A percentile compares a stretch with the other conserved stretches of the same genome.
Evolutionary conservation across 371 early-diverging fungal species (phyloP).

Genomic region (Mortierella sp.): DNA sequence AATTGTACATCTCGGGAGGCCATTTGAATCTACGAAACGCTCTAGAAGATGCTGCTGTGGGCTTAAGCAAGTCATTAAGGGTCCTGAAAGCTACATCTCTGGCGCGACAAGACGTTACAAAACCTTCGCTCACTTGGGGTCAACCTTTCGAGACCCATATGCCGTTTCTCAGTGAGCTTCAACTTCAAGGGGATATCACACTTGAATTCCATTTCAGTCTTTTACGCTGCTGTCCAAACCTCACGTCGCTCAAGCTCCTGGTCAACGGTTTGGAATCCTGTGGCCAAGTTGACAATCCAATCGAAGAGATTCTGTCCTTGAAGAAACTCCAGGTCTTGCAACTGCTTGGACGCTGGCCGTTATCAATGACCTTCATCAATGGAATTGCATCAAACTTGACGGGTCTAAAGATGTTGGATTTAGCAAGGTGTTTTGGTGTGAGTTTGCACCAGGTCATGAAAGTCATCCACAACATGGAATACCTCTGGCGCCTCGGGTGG

Average conservation of each 20-base stretch:
- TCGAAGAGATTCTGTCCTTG: constrained; percentile 31
- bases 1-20: constrained; percentile 39
- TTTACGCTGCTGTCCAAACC: constrained; percentile 35
- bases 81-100: constrained; percentile 42
- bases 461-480: constrained; percentile 23
- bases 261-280: constrained; percentile 50
- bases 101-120: constrained; percentile 9
- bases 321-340: constrained; percentile 37
- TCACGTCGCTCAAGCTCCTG: constrained; percentile 24
- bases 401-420: constrained; percentile 45
- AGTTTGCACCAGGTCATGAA: constrained; percentile 30
- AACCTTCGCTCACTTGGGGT: constrained; percentile 40
- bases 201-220: constrained; percentile 44
- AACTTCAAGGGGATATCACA: constrained; percentile 47
- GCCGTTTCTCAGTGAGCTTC: constrained; percentile 44
- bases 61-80: constrained; percentile 24
- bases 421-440: constrained; percentile 37
- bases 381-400: constrained; percentile 19
- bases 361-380: constrained; percentile 19
- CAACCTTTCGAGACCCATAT: constrained; percentile 15
- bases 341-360: constrained; percentile 35
- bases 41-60: constrained; percentile 34
- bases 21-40: constrained; percentile 34
- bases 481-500: constrained; percentile 51
- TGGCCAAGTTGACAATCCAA: constrained; percentile 26